Base-by-base conservation (phyloP, 2,329 filamentous ascomycete species). In the Stachybotrys echinatus region DNA sequence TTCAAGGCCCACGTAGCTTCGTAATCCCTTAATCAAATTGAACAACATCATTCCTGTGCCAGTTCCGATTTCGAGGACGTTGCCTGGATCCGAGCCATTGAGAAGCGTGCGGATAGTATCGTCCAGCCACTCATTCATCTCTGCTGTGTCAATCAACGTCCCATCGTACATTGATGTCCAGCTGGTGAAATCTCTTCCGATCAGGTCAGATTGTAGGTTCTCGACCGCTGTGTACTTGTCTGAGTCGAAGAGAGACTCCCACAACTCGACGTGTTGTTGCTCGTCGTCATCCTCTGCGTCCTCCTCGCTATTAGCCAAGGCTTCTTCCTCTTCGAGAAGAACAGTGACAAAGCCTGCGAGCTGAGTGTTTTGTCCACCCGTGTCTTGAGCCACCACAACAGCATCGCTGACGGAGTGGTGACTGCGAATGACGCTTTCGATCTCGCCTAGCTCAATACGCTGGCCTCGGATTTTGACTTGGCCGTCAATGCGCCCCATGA, bases 401-500 rank as follows among this genome's bases (percentile, higher is more conserved):
- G 58, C 57, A 23, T 61, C 51, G 7, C 51, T 45, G 12, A 61
- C 55, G 5, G 21, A 4, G 3, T 47, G 38, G 10, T 58, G 49
- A 2, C 17, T 48, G n/a, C 50, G 50, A 1, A 64, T 43, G 2
- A 45, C 50, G 8, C 57, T 52, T 17, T 66, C 63, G 3, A 66
- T 56, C 31, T 67, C 64, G 0, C 49, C 56, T 2, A 60, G 48
- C 48, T 68, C 65, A 22, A 67, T 47, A 3, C 65, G 59, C 8
- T 66, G 57, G 10, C 64, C 63, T 19, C 62, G 57, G 10, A 67
- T 53, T 49, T 66, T 66, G 45, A 64, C 51, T 20, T 65, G 62
- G 4, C 45, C 39, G 19, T 66, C 63, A 2, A 60, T 57, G 12
- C 64, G 59, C 1, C 60, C 60, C 2, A 65, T 50, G 45, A 62